Evolutionary conservation across 225 moss, liverwort and hornwort species (phyloP).

Genomic region (Lunularia cruciata): DNA sequence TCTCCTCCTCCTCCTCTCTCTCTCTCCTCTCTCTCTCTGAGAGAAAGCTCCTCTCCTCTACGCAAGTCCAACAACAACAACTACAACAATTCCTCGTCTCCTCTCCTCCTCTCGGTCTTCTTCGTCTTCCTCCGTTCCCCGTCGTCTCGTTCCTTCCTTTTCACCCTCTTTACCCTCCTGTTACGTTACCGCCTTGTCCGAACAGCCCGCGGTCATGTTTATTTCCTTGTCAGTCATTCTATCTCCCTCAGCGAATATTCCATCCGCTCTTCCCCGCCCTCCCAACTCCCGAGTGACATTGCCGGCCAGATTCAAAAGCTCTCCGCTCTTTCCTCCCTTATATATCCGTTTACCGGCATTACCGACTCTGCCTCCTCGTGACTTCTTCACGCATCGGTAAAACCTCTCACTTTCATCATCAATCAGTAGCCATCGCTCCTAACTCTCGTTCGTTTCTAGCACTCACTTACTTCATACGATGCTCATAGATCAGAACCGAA

Average conservation of each 20-base stretch:
- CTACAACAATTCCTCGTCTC: conserved; percentile 19
- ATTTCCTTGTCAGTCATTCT: not conserved
- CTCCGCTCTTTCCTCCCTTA: not conserved
- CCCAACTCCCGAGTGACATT: not conserved
- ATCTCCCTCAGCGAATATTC: not conserved
- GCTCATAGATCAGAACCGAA: too few relatives aligned
- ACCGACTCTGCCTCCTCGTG: too few relatives aligned
- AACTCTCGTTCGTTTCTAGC: too few relatives aligned
- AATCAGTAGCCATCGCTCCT: too few relatives aligned
- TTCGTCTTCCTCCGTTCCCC: not conserved
- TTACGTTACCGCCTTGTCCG: conserved; percentile 12
- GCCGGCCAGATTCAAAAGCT: not conserved
- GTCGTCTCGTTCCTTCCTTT: not conserved
- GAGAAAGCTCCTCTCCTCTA: conserved; percentile 12
- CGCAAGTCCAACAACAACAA: conserved; percentile 7
- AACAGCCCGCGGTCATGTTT: not conserved
- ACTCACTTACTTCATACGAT: too few relatives aligned
- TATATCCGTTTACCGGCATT: not conserved
- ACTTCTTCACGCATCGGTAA: too few relatives aligned
- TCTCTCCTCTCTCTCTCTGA: conserved; percentile 5
- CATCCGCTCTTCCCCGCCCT: not conserved
- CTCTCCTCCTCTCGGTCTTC: conserved; percentile 6
- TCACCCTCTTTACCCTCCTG: not conserved
- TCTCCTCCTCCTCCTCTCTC: not conserved
- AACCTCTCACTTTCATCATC: too few relatives aligned